Evolutionary conservation across 768 basidiomycete species (phyloP), one percentile per base, ranked within the genome.

Genomic region (Mycena epipterygia): DNA sequence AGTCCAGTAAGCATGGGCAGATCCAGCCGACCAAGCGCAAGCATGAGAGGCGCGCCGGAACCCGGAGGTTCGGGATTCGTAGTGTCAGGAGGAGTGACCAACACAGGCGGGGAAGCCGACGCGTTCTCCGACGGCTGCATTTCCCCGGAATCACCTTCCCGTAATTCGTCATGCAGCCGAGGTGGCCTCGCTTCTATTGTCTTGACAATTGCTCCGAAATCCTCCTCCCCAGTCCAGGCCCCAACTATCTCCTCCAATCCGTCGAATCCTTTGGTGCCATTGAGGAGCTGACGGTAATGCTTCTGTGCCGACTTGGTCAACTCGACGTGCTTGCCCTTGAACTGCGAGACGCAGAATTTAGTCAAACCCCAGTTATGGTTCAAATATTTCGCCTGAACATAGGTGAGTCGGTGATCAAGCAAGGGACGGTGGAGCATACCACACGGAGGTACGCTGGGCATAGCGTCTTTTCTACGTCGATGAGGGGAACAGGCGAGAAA

Each of bases 281-380:
- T 79, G 33, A 96, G 78, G 0, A 79, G 78, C 21, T 90, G 85
- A 57, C 87, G 87, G 53, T 91, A 79, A 3, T 81, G 80, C 60
- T 88, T 91, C 4, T 89, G 87, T 37, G 92, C 88, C 1, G 85
- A 80, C 75, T 92, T 94, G 39, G 84, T 86, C 49, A 90, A 80
- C 8, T 84, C 83, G 2, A 87, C 80, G 44, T 90, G 89, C 3
- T 86, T 79, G 3, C 90, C 91, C 76, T 92, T 93, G 87, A 97
- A 95, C 77, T 96, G 94, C 17, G 86, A 85, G 30, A 94, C 82
- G 74, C 96, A 95, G 81, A 95, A 97, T 78, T 97, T 97, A 29
- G 96, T 96, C 61, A 93, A 89, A 19, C 90, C 84, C 89, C 90
- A 97, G 76, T 93, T 87, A 75, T 96, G 93, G 67, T 90, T 87